These are phyloP conservation scores for Zychaea mexicana DNA, from an alignment of 371 early-diverging fungal genomes.

Conservation along the genomic window DNA sequence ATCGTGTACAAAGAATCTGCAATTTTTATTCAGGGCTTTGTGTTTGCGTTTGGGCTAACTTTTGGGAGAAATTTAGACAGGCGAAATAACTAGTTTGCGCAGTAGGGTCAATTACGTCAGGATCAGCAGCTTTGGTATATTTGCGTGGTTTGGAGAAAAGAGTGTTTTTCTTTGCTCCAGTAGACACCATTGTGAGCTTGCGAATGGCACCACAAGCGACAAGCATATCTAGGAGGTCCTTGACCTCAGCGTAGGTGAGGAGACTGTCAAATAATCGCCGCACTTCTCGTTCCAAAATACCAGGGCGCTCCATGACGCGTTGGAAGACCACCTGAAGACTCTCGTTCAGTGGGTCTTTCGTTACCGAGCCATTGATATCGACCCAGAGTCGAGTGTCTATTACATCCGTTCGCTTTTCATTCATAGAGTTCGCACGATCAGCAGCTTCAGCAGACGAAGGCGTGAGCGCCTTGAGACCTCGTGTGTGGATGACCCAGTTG, in stretches of 20 bases:
- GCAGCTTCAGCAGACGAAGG: background rate
- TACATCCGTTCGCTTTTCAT: constrained; percentile 2
- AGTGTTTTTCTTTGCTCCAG: background rate
- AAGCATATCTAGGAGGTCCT: constrained; percentile 23
- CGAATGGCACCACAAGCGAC: constrained; percentile 16
- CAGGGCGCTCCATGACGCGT: constrained; percentile 28
- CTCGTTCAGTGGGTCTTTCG: constrained; percentile 15
- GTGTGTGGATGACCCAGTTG: constrained; percentile 15
- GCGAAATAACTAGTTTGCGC: constrained; percentile 16
- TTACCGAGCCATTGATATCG: constrained; percentile 27
- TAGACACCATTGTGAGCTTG: background rate
- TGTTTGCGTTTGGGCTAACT: background rate
- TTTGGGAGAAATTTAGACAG: constrained; percentile 9
- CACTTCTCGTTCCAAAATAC: constrained; percentile 24
- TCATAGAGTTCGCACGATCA: background rate
- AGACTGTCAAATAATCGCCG: constrained; percentile 6
- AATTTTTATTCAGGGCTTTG: background rate
- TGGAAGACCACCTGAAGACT: constrained; percentile 24
- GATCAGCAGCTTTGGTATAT: background rate
- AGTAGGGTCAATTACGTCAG: constrained; percentile 3
- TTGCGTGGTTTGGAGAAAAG: constrained; percentile 12
- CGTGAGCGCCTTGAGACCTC: background rate
- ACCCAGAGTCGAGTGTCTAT: constrained; percentile 32
- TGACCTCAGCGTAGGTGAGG: constrained; percentile 23
- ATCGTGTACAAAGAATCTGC: too few relatives aligned